Conservation (phyloP, 2,329 filamentous ascomycete genomes). For the Juglanconis oblonga region DNA sequence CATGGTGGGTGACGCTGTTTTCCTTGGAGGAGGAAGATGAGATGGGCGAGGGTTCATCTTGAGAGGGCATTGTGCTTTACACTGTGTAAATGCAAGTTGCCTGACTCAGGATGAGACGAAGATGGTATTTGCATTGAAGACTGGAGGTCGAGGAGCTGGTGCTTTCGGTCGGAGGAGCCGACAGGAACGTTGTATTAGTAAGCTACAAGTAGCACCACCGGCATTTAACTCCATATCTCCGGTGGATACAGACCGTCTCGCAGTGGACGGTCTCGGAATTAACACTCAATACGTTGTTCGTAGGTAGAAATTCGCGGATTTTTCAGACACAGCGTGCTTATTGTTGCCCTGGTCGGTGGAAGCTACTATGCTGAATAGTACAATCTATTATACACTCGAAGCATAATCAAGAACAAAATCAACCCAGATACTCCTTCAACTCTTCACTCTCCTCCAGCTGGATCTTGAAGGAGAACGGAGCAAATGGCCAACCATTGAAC, state of each 20-base stretch:
- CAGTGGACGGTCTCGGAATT: too few species aligned
- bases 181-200: too few species aligned
- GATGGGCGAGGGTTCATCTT: slow-evolving; percentile 5
- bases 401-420: background rate
- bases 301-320: background rate
- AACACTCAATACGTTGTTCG: too few species aligned
- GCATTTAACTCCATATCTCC: too few species aligned
- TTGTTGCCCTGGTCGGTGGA: background rate
- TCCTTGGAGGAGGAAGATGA: slow-evolving; percentile 10
- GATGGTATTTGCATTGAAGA: too few species aligned
- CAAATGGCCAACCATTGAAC: slow-evolving; percentile 82
- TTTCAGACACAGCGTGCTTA: background rate
- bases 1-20: background rate
- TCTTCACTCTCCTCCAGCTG: slow-evolving; percentile 79
- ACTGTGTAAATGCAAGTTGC: background rate
- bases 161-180: too few species aligned
- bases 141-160: too few species aligned
- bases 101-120: background rate
- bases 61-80: background rate
- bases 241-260: too few species aligned
- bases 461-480: slow-evolving; percentile 83
- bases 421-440: slow-evolving; percentile 54
- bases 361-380: slow-evolving; percentile 7
- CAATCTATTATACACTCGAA: slow-evolving; percentile 13
- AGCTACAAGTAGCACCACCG: too few species aligned